phyloP scores from a whole-genome alignment of 2,329 filamentous ascomycete species.

The Aspergillus fructus region DNA sequence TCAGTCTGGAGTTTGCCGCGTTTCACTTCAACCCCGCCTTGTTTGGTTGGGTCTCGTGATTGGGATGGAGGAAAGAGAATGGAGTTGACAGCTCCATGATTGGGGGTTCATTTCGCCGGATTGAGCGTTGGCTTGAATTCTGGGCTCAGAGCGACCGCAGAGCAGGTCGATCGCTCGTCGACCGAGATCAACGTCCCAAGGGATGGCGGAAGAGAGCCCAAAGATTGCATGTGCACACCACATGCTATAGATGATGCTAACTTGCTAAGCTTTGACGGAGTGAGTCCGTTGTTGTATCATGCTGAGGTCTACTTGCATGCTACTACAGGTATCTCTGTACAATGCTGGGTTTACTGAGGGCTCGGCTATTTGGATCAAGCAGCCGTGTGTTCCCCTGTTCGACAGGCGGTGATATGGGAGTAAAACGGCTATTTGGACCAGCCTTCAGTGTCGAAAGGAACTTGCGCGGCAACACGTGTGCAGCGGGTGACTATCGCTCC shows the following conservation, averaged over 20 bases:
- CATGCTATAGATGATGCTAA: neutral
- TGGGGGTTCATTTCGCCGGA: neutral
- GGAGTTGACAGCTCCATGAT: neutral
- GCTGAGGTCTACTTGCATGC: neutral
- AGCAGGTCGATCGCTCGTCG: neutral
- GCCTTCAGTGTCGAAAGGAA: neutral
- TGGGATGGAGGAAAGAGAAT: slow-evolving; percentile 4
- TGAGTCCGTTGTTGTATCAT: neutral
- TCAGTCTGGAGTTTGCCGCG: slow-evolving; percentile 19
- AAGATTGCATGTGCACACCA: neutral
- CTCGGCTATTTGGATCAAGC: neutral
- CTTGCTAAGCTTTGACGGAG: neutral
- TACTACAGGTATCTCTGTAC: neutral
- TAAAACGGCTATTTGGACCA: neutral
- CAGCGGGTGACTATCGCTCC: neutral
- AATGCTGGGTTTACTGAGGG: neutral
- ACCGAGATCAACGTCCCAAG: neutral
- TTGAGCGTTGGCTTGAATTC: slow-evolving; percentile 1
- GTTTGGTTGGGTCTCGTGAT: slow-evolving; percentile 10
- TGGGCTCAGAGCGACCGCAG: neutral
- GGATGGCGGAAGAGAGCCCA: neutral
- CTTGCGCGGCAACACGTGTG: neutral
- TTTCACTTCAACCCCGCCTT: slow-evolving; percentile 15
- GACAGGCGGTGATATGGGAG: neutral
- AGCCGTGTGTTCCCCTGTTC: neutral